Evolutionary conservation across 2,329 filamentous ascomycete species (phyloP).

Genomic region (Colletotrichum gigasporum): DNA sequence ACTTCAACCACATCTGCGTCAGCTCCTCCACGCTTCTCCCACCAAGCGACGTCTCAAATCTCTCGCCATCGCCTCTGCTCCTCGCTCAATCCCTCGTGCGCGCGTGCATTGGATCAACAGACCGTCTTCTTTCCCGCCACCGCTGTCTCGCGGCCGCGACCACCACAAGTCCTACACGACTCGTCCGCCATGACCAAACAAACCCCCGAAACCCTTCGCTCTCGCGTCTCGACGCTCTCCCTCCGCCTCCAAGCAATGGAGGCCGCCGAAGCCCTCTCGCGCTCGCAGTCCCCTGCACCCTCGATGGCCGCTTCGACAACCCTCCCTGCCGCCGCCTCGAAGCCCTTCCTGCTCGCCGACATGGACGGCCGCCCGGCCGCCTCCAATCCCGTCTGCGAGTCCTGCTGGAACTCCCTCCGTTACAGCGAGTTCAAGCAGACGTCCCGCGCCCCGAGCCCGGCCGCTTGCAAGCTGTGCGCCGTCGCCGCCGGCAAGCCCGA

Average conservation of each 20-base stretch:
- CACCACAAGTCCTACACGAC: background rate
- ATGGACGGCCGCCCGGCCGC: conserved; percentile 46
- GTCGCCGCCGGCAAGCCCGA: conserved; percentile 59
- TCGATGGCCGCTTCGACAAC: conserved; percentile 38
- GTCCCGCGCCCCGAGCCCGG: conserved; percentile 28
- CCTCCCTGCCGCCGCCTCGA: conserved; percentile 14
- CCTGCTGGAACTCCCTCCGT: conserved; percentile 32
- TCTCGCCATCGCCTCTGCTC: background rate
- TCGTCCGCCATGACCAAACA: conserved; percentile 52
- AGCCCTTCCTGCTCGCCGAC: conserved; percentile 59
- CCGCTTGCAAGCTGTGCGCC: conserved; percentile 48
- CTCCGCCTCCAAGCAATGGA: conserved; percentile 51
- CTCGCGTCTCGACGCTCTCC: conserved; percentile 54
- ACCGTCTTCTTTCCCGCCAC: background rate
- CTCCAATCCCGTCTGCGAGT: conserved; percentile 40
- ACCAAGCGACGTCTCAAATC: too few relatives aligned
- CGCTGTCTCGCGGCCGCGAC: background rate
- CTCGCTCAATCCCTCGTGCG: background rate
- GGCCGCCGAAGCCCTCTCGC: conserved; percentile 25
- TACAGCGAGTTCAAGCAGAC: conserved; percentile 29
- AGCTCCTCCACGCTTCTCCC: background rate
- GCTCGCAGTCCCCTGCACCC: conserved; percentile 37
- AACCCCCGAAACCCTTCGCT: conserved; percentile 53
- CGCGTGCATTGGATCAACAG: background rate
- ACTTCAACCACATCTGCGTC: background rate